These are phyloP conservation scores for Erodium maritimum DNA, from an alignment of 345 rosid species.

Conservation along the genomic window DNA sequence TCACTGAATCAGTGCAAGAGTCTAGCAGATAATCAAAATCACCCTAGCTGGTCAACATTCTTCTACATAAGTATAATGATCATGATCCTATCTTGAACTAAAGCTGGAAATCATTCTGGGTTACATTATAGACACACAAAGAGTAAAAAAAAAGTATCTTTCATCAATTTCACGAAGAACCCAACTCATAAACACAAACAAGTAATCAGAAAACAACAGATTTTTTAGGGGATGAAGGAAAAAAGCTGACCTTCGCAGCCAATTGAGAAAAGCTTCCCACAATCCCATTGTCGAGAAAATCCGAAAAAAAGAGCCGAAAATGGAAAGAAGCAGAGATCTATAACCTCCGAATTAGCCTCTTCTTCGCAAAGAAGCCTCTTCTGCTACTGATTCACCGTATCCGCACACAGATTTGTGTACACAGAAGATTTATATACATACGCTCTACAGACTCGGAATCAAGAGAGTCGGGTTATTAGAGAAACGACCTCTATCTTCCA, in stretches of 20 bases:
- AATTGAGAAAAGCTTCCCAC: conserved; percentile 27
- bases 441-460: not conserved
- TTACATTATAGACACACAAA: too few relatives aligned
- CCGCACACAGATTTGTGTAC: too few relatives aligned
- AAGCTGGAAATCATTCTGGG: too few relatives aligned
- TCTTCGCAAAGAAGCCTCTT: not conserved
- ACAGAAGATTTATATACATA: not conserved
- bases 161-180: not conserved
- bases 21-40: not conserved
- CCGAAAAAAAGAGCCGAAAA: not conserved
- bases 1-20: not conserved
- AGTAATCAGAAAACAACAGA: not conserved
- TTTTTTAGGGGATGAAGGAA: not conserved
- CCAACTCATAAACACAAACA: not conserved
- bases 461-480: not conserved
- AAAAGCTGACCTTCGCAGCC: conserved; percentile 25
- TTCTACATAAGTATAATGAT: not conserved
- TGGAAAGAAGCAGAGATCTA: not conserved
- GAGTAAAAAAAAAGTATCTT: not conserved
- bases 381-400: not conserved
- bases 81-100: not conserved
- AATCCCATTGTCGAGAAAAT: conserved; percentile 18
- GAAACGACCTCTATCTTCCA: not conserved
- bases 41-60: not conserved
- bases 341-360: not conserved